Base-by-base conservation (phyloP, 192 early-diverging fungal genomes). In the Oehlia diaphana region DNA sequence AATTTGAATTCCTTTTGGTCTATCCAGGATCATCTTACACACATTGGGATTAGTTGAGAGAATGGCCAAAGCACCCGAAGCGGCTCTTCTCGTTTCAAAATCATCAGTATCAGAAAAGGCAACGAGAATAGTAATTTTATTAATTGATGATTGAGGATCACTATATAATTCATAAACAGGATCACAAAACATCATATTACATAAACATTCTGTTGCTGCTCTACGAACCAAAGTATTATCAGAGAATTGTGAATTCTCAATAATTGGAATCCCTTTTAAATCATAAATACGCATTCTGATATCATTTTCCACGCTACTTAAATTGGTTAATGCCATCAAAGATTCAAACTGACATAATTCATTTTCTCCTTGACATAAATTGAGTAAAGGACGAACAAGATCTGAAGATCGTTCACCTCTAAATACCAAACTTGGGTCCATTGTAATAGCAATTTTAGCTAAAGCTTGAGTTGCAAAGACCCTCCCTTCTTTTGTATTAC, bases 391-490 rank as follows among this genome's bases (percentile, higher is more conserved):
- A 21, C 92, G 87, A 39, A 96, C 90, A 5, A 97, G 81, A 77
- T 94, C 92, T 0, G 88, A 83, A 21, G 91, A 89, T 47, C 84
- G 80, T 37, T 92, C 86, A 39, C 90, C 88, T 61, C 87, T 85
- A 87, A 97, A 99, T 7, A 95, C 96, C 37, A 98, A 77, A 58
- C 92, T 85, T 8, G 97, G 97, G 63, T 97, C 92, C 53, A 94
- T 90, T 2, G 96, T 95, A 69, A 99, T 96, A 23, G 94, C 94
- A n/a, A 97, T 87, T 77, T 96, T 97, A 16, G 97, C 97, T 63
- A 99, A 83, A 3, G 95, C 93, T 72, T 96, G 95, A 4, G 92
- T 88, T 4, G 94, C 92, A 21, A 88, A 63, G 2, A 81, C 76
- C 67, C 77, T 76, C 16, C 67, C 79, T 82, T 88, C 26, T n/a